Conservation (phyloP, 495 filamentous ascomycete genomes). For the Annulohypoxylon moriforme region DNA sequence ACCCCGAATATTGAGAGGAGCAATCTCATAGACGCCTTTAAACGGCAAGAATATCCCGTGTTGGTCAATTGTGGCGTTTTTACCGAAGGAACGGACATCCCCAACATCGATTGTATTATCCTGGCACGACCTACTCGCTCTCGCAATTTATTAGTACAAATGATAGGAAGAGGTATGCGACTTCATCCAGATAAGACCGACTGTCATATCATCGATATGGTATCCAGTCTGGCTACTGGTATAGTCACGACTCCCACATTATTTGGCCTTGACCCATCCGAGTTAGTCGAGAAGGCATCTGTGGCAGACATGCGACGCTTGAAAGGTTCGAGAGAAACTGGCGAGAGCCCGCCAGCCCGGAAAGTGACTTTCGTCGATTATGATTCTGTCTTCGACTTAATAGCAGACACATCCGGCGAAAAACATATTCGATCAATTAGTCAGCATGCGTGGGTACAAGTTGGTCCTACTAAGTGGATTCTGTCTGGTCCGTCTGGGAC, state of each 20-base stretch:
- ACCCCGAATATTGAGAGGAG: slow-evolving; percentile 73
- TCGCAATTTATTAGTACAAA: slow-evolving; percentile 90
- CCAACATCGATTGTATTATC: slow-evolving; percentile 94
- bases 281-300: slow-evolving; percentile 73
- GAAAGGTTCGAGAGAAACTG: slow-evolving; percentile 33
- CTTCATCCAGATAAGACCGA: slow-evolving; percentile 82
- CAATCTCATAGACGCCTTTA: slow-evolving; percentile 78
- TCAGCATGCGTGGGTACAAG: slow-evolving; percentile 80
- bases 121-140: slow-evolving; percentile 91
- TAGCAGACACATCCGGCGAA: slow-evolving; percentile 83
- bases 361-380: slow-evolving; percentile 85
- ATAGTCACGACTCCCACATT: slow-evolving; percentile 91
- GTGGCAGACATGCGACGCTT: slow-evolving; percentile 66
- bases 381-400: slow-evolving; percentile 85
- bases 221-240: slow-evolving; percentile 80
- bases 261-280: slow-evolving; percentile 90
- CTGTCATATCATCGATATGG: slow-evolving; percentile 98
- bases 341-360: slow-evolving; percentile 15
- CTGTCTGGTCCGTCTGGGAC: slow-evolving; percentile 67
- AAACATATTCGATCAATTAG: slow-evolving; percentile 81
- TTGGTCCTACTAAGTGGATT: slow-evolving; percentile 72
- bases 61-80: slow-evolving; percentile 96
- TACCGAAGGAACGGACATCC: slow-evolving; percentile 96
- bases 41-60: slow-evolving; percentile 79
- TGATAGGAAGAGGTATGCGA: slow-evolving; percentile 96